phyloP scores from a whole-genome alignment of 352 stramenopile genomes.

The Blastocystis sp. region DNA sequence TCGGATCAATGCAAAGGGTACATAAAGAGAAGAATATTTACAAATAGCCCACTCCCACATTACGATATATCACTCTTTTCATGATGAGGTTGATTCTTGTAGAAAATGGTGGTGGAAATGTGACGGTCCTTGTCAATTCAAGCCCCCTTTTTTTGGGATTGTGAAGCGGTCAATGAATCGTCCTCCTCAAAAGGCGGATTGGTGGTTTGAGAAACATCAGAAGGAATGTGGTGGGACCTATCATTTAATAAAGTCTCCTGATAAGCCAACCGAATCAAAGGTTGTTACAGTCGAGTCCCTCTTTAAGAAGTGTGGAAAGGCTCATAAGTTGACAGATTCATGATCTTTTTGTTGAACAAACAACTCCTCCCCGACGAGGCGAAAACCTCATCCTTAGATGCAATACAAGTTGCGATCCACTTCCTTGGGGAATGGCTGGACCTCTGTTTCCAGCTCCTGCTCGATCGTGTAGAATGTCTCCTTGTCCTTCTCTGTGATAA shows the following conservation, averaged over 20 bases:
- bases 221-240: slow-evolving; percentile 43
- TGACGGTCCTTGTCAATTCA: slow-evolving; percentile 70
- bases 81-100: slow-evolving; percentile 78
- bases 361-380: slow-evolving; percentile 6
- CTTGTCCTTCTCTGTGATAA: slow-evolving; percentile 98
- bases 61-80: slow-evolving; percentile 79
- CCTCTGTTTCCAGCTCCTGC: slow-evolving; percentile 96
- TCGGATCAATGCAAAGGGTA: slow-evolving; percentile 35
- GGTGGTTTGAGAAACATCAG: slow-evolving; percentile 60
- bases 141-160: slow-evolving; percentile 73
- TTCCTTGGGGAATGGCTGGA: slow-evolving; percentile 89
- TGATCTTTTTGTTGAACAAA: slow-evolving; percentile 25
- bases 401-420: slow-evolving; percentile 98
- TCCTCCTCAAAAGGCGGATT: slow-evolving; percentile 69
- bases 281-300: background rate
- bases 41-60: slow-evolving; percentile 70
- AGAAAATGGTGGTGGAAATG: slow-evolving; percentile 78
- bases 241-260: slow-evolving; percentile 16
- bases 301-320: slow-evolving; percentile 27
- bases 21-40: background rate
- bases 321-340: too few species aligned
- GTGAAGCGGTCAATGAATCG: slow-evolving; percentile 80
- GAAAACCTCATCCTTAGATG: slow-evolving; percentile 67
- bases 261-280: background rate
- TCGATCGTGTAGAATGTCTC: slow-evolving; percentile 94